Evolutionary conservation across 257 asterid genomes (phyloP).

Genomic region (Voacanga thouarsii): DNA sequence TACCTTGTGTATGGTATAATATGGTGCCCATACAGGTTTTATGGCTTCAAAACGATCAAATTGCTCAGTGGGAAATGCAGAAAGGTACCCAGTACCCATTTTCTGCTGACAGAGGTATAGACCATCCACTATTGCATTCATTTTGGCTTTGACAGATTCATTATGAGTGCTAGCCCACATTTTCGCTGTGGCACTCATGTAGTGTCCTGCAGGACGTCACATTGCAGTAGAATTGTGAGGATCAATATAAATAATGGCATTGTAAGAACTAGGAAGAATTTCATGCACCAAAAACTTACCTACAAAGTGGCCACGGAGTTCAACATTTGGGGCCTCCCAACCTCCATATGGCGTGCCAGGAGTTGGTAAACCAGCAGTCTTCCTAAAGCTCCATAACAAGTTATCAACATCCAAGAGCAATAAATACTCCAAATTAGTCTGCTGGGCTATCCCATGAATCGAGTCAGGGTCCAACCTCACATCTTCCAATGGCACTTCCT

Average conservation of each 20-base stretch:
- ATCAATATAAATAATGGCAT: not conserved
- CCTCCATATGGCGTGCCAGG: constrained; percentile 79
- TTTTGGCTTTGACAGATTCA: constrained; percentile 50
- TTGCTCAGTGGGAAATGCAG: constrained; percentile 71
- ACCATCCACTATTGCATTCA: constrained; percentile 53
- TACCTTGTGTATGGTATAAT: constrained; percentile 92
- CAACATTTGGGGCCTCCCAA: constrained; percentile 63
- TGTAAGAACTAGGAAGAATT: not conserved
- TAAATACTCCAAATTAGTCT: constrained; percentile 77
- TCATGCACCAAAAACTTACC: constrained; percentile 40
- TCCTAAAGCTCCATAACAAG: constrained; percentile 77
- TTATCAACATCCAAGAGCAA: constrained; percentile 79
- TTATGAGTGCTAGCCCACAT: constrained; percentile 91
- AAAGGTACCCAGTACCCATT: constrained; percentile 77
- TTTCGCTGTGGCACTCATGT: constrained; percentile 78
- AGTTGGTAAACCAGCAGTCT: constrained; percentile 69
- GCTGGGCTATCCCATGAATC: constrained; percentile 76
- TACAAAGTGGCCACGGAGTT: constrained; percentile 97
- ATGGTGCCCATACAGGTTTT: constrained; percentile 88
- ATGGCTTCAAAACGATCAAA: constrained; percentile 76
- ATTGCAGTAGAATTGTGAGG: not conserved
- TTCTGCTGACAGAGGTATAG: constrained; percentile 59
- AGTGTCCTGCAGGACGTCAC: constrained; percentile 58
- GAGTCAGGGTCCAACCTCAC: constrained; percentile 72
- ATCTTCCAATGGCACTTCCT: constrained; percentile 55